These are phyloP conservation scores for Zopfia rhizophila DNA, from an alignment of 2,329 filamentous ascomycete species.

Conservation along the genomic window DNA sequence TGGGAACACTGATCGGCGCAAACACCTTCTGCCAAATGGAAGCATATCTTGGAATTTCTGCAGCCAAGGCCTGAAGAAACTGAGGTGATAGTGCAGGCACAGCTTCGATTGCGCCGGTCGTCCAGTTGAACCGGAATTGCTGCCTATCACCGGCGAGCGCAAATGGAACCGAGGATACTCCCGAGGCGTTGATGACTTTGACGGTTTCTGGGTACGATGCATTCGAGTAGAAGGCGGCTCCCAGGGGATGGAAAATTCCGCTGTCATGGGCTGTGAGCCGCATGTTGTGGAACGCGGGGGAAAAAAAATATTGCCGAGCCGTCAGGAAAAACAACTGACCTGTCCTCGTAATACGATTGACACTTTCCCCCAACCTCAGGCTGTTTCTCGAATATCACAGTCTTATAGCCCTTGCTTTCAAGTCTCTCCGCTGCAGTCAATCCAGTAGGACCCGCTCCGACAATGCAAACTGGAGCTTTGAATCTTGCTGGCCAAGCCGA, in stretches of 20 bases:
- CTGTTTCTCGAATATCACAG: constrained; percentile 50
- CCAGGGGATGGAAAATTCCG: constrained; percentile 51
- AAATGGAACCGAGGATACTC: constrained; percentile 44
- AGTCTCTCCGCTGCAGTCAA: constrained; percentile 46
- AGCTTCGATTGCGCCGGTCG: constrained; percentile 36
- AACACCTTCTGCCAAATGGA: constrained; percentile 46
- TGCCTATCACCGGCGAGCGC: constrained; percentile 44
- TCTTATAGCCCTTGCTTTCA: constrained; percentile 46
- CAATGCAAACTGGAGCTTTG: constrained; percentile 48
- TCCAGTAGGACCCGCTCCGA: constrained; percentile 50
- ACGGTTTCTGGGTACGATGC: constrained; percentile 47
- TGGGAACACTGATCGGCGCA: constrained; percentile 41
- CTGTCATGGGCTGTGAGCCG: constrained; percentile 48
- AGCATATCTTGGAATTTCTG: constrained; percentile 49
- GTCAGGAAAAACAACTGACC: constrained; percentile 41
- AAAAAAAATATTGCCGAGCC: neutral
- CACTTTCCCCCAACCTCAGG: constrained; percentile 49
- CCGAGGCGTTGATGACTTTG: constrained; percentile 45
- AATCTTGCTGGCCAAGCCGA: constrained; percentile 39
- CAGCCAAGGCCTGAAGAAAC: constrained; percentile 35
- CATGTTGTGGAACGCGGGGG: constrained; percentile 18
- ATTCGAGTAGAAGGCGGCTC: constrained; percentile 53
- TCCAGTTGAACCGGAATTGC: constrained; percentile 47
- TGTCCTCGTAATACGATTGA: constrained; percentile 49
- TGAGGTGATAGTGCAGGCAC: constrained; percentile 33